Evolutionary conservation across 2,329 filamentous ascomycete genomes (phyloP).

Genomic region (Paraphaeosphaeria minitans): DNA sequence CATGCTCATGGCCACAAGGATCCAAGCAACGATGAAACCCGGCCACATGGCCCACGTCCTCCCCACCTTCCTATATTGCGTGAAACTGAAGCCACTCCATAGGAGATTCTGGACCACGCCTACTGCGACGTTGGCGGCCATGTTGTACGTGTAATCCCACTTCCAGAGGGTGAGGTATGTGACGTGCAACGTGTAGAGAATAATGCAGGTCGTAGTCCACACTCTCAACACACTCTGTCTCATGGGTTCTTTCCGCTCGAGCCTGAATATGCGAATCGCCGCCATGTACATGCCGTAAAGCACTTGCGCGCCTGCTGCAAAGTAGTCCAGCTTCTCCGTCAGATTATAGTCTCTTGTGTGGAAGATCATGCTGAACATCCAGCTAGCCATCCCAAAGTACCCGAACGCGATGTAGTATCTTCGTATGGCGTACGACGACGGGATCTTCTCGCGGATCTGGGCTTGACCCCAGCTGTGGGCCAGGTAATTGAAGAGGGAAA

Average conservation of each 20-base stretch:
- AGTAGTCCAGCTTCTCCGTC: conserved; percentile 97
- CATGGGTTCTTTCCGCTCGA: conserved; percentile 65
- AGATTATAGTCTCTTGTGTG: conserved; percentile 83
- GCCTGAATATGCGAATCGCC: conserved; percentile 78
- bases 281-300: conserved; percentile 91
- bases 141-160: conserved; percentile 98
- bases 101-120: conserved; percentile 81
- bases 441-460: conserved; percentile 72
- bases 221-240: conserved; percentile 64
- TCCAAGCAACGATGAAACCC: conserved; percentile 87
- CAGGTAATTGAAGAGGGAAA: conserved; percentile 87
- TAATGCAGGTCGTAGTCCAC: conserved; percentile 76
- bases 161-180: conserved; percentile 81
- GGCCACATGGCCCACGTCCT: conserved; percentile 87
- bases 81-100: conserved; percentile 84
- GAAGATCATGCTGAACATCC: conserved; percentile 89
- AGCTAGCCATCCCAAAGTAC: conserved; percentile 79
- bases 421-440: conserved; percentile 73
- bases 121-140: conserved; percentile 87
- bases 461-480: conserved; percentile 80
- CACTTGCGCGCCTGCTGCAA: conserved; percentile 86
- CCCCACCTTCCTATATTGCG: conserved; percentile 72
- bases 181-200: conserved; percentile 77
- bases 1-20: conserved; percentile 91
- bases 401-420: conserved; percentile 82